Base-by-base conservation (phyloP, 106 monocot species). In the Acorus calamus region DNA sequence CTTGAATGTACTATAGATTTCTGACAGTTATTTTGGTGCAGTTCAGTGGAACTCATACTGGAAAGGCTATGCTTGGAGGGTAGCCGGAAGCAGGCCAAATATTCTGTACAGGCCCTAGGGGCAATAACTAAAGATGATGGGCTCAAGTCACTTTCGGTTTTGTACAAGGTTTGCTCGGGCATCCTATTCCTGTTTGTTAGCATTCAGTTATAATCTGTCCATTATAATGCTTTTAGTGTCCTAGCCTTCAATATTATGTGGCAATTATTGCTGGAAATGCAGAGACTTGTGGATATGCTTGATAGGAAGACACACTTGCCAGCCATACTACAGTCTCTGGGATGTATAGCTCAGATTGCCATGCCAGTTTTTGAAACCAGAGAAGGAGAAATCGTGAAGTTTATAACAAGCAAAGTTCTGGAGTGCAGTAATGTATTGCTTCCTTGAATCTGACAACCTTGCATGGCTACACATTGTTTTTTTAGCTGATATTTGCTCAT, bases 281-380 rank as follows among this genome's bases (percentile, higher is more conserved):
- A 98, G 98, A 85, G 88, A 65, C 81, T 98, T 71, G 92, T 98
- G 44, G 98, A 98, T 77, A 88, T 74, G 64, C 74, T 98, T 56
- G 85, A 83, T 56, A 80, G 86, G 62, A 92, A 76, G 77, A 87
- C 82, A 59, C 87, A 98, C 69, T 66, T 98, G 60, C 98, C 88
- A 67, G 76, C 98, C 28, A 73, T 92, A 73, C 80, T 98, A 60
- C 98, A 98, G 59, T 98, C 92, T 52, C 76, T 98, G 47, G 98
- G 91, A 49, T 98, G 84, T 68, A 98, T 98, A 67, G 98, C 98
- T 3, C 88, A 98, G 71, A 83, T 75, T 81, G 92, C 98, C 4
- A 88, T 87, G 92, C 98, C 98, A 50, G 72, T 98, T 62, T 98
- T 88, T 75, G 98, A 92, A 83, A 98, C 98, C n/a, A 80, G 92